Percentiles rank a stretch among this genome's conserved stretches.
Conservation (phyloP, 352 stramenopile species). For the Phytophthora melonis region DNA sequence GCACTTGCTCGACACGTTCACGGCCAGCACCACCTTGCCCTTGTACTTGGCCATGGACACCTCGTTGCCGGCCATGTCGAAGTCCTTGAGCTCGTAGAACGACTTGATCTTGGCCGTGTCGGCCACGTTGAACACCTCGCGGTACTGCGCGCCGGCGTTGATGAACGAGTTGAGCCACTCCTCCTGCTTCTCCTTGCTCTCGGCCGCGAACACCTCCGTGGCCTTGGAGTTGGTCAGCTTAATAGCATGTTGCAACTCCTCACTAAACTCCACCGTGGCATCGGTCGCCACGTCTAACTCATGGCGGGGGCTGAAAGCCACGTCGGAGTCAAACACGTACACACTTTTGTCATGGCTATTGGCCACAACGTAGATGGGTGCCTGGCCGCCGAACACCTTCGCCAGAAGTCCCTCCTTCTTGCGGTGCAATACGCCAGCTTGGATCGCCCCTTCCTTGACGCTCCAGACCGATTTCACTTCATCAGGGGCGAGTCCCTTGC, state of each 20-base stretch:
- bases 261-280: slow-evolving; percentile 34
- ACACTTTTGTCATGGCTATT: slow-evolving; percentile 37
- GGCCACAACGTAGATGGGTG: slow-evolving; percentile 38
- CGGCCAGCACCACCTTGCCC: slow-evolving; percentile 68
- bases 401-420: slow-evolving; percentile 39
- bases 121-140: slow-evolving; percentile 48
- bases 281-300: slow-evolving; percentile 25
- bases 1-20: slow-evolving; percentile 87
- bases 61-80: slow-evolving; percentile 67
- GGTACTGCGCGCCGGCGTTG: slow-evolving; percentile 61
- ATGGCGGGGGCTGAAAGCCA: slow-evolving; percentile 22
- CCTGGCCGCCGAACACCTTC: slow-evolving; percentile 27
- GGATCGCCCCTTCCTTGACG: slow-evolving; percentile 43
- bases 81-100: slow-evolving; percentile 86
- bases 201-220: slow-evolving; percentile 21
- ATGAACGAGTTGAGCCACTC: slow-evolving; percentile 59
- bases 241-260: slow-evolving; percentile 19
- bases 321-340: slow-evolving; percentile 47
- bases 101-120: slow-evolving; percentile 49
- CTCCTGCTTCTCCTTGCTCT: slow-evolving; percentile 53
- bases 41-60: slow-evolving; percentile 72
- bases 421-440: slow-evolving; percentile 39
- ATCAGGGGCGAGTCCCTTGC: slow-evolving; percentile 18
- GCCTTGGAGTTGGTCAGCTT: slow-evolving; percentile 48
- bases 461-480: slow-evolving; percentile 39